Evolutionary conservation across 176 grass and related monocot species (phyloP), one percentile per base, ranked within the genome.

Genomic region (Eragrostis nindensis): DNA sequence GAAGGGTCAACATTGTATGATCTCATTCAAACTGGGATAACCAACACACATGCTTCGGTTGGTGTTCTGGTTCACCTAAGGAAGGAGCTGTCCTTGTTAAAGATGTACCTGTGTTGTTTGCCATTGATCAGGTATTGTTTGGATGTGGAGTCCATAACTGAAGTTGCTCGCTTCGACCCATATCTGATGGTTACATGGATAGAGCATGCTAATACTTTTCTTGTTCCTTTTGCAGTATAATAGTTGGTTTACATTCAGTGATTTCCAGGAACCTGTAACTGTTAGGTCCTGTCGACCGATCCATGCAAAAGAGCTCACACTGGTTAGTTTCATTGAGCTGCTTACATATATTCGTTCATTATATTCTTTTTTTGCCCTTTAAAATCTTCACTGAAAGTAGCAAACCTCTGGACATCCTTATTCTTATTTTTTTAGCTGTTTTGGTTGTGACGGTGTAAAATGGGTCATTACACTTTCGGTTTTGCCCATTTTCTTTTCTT

Each of bases 1-100:
- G 95, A 98, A 91, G 92, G 90, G 43, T 93, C 95, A 52, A 93
- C 90, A 73, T 76, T 98, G 56, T 98, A 91, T 71, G 92, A 98
- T 91, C 90, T 98, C 77, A 95, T 98, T 88, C 95, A 98, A 90
- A 95, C 92, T 87, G 95, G 95, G 60, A 95, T 98, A 87, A 88
- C 86, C 27, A 86, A 91, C 62, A 68, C 92, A 1, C 86, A 98
- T 83, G 95, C 92, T 64, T 85, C 95, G 81, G 88, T 87, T 80
- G 90, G 92, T 73, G 90, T 95, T 63, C 70, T 91, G 26, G 86
- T 95, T 87, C 90, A 75, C 61, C 83, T 98, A 75, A 92, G 95
- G 62, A 85, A 89, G 62, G 95, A 98, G 38, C 80, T 98, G 64
- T 95, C 95, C 74, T 91, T 77, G 90, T 98, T 67, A 93, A 95